Percentiles rank a stretch among this genome's conserved stretches.
These are phyloP conservation scores for Penicillium atrosanguineum DNA, from an alignment of 495 filamentous ascomycete genomes.

Conservation along the genomic window DNA sequence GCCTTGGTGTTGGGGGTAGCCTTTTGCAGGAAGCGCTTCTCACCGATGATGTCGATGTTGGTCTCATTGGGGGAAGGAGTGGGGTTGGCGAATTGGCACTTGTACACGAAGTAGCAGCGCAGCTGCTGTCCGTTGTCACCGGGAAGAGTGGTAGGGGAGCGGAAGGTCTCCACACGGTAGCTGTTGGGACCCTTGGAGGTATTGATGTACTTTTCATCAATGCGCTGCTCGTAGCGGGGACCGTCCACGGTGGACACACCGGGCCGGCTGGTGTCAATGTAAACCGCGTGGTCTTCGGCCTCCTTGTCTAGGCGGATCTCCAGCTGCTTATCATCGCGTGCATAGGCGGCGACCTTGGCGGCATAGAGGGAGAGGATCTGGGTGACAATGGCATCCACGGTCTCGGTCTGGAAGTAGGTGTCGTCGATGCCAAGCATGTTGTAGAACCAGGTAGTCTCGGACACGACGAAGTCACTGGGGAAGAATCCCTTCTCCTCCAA, in stretches of 20 bases:
- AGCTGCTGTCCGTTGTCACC: slow-evolving; percentile 74
- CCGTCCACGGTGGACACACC: slow-evolving; percentile 72
- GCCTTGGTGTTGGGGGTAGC: slow-evolving; percentile 92
- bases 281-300: slow-evolving; percentile 90
- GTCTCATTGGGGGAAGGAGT: slow-evolving; percentile 72
- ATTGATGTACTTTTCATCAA: slow-evolving; percentile 93
- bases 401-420: slow-evolving; percentile 96
- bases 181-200: slow-evolving; percentile 59
- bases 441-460: slow-evolving; percentile 95
- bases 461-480: slow-evolving; percentile 74
- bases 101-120: slow-evolving; percentile 97
- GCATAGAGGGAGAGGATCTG: slow-evolving; percentile 96
- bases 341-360: slow-evolving; percentile 92
- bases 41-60: slow-evolving; percentile 84
- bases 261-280: slow-evolving; percentile 94
- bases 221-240: slow-evolving; percentile 86
- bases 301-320: slow-evolving; percentile 97
- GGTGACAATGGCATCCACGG: slow-evolving; percentile 80
- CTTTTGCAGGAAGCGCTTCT: slow-evolving; percentile 92
- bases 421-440: slow-evolving; percentile 96
- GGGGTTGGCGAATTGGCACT: slow-evolving; percentile 84
- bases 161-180: slow-evolving; percentile 96
- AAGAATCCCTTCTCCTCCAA: slow-evolving; percentile 82
- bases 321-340: slow-evolving; percentile 87
- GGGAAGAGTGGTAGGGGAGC: slow-evolving; percentile 70